Evolutionary conservation across 2,329 filamentous ascomycete species (phyloP).

Genomic region (Penicillium sp.): DNA sequence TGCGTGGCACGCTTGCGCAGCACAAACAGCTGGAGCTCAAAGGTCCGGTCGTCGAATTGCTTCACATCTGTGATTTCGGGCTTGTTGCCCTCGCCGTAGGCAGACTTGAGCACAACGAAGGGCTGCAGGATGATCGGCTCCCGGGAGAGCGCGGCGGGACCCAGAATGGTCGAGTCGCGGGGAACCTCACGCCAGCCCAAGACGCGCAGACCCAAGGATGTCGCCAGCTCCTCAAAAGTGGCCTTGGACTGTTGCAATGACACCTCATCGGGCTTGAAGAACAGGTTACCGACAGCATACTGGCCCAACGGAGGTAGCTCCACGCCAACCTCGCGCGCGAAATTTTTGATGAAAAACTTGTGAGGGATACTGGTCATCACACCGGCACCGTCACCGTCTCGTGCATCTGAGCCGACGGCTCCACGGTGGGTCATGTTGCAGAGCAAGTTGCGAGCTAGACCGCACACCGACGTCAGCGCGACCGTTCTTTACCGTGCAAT

Average conservation of each 20-base stretch:
- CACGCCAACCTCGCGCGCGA: conserved; percentile 82
- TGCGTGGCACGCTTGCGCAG: conserved; percentile 92
- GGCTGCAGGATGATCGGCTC: conserved; percentile 95
- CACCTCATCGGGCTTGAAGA: conserved; percentile 95
- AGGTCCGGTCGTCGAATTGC: conserved; percentile 74
- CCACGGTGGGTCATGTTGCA: conserved; percentile 99
- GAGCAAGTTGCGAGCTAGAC: conserved; percentile 75
- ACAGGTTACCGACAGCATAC: conserved; percentile 95
- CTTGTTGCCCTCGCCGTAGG: conserved; percentile 74
- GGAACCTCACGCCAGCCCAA: conserved; percentile 96
- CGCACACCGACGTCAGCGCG: conserved; percentile 9
- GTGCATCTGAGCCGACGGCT: conserved; percentile 93
- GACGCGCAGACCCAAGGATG: conserved; percentile 78
- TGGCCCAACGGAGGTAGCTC: conserved; percentile 82
- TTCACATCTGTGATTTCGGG: conserved; percentile 73
- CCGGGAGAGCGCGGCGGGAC: conserved; percentile 84
- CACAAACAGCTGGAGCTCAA: conserved; percentile 90
- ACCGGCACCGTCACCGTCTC: conserved; percentile 96
- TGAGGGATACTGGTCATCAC: conserved; percentile 99
- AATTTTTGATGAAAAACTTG: conserved; percentile 98
- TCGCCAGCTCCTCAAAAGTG: conserved; percentile 90
- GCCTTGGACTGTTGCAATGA: conserved; percentile 82
- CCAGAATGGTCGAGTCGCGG: conserved; percentile 85
- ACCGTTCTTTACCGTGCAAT: neutral
- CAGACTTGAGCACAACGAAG: conserved; percentile 80